Evolutionary conservation across 176 grass and related monocot species (phyloP).

Genomic region (Pontederia crassipes): DNA sequence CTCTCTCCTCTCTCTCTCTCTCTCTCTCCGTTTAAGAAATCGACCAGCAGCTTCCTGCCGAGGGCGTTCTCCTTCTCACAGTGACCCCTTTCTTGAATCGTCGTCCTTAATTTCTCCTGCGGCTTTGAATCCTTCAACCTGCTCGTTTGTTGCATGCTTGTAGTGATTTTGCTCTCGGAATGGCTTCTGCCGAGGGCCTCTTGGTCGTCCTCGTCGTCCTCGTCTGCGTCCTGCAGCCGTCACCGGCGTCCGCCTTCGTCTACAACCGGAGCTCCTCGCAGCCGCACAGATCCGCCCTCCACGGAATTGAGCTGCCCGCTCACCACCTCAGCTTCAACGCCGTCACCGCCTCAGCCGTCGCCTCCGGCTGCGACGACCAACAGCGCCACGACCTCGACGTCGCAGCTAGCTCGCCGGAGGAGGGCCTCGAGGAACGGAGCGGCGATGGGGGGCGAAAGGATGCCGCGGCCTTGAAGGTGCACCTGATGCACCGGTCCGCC

Average conservation of each 20-base stretch:
- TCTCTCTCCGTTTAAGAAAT: no score
- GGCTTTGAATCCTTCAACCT: no score
- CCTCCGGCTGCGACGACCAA: background rate
- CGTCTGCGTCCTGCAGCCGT: background rate
- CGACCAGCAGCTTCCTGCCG: no score
- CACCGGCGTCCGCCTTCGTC: background rate
- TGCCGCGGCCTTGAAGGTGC: conserved; percentile 46
- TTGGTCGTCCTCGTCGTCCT: background rate
- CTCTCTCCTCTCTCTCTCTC: no score
- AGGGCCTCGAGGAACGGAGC: background rate
- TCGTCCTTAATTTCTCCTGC: no score
- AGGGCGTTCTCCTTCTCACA: no score
- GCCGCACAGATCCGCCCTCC: background rate
- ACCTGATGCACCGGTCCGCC: conserved; percentile 33
- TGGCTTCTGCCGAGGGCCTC: no score
- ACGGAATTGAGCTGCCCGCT: conserved; percentile 5
- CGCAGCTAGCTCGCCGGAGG: background rate
- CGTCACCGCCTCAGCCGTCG: background rate
- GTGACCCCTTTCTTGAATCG: no score
- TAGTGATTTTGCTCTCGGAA: no score
- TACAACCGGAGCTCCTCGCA: conserved; percentile 10
- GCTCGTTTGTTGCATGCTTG: no score
- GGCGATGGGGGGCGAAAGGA: no score
- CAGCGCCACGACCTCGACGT: background rate
- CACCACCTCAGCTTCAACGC: conserved; percentile 17